Conservation (phyloP, 352 stramenopile species). For the Globisporangium nodosum region DNA sequence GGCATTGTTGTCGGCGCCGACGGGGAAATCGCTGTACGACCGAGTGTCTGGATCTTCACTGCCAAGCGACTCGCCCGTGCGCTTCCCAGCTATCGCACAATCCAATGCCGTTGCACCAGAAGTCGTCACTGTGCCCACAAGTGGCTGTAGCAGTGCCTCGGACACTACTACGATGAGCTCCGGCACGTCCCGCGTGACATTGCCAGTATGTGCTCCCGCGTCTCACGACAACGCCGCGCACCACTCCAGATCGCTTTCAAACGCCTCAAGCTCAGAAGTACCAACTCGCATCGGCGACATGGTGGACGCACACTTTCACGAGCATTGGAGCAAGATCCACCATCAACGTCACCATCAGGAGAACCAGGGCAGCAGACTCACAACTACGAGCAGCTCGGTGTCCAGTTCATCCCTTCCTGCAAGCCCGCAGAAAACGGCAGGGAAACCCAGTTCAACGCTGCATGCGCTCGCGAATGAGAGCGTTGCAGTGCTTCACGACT, state of each 20-base stretch:
- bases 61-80: constrained; percentile 10
- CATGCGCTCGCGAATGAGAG: constrained; percentile 12
- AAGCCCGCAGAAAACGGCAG: not conserved
- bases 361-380: not conserved
- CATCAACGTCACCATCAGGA: constrained; percentile 9
- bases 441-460: not conserved
- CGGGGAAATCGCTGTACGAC: constrained; percentile 1
- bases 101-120: not conserved
- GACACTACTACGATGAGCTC: not conserved
- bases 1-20: not conserved
- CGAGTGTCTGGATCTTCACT: constrained; percentile 1
- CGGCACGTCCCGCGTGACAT: constrained; percentile 11
- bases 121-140: not conserved
- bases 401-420: not conserved
- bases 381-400: not conserved
- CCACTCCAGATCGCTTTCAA: not conserved
- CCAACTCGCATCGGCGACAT: constrained; percentile 30
- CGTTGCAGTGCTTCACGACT: constrained; percentile 42
- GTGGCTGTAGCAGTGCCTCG: not conserved
- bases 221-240: not conserved
- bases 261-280: not conserved
- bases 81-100: constrained; percentile 25
- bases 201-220: constrained; percentile 18
- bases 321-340: constrained; percentile 20
- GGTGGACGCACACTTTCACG: constrained; percentile 34